A percentile compares a stretch with the other conserved stretches of the same genome.
phyloP scores from a whole-genome alignment of 306 rosid genomes.

The Pyrus bretschneideri region DNA sequence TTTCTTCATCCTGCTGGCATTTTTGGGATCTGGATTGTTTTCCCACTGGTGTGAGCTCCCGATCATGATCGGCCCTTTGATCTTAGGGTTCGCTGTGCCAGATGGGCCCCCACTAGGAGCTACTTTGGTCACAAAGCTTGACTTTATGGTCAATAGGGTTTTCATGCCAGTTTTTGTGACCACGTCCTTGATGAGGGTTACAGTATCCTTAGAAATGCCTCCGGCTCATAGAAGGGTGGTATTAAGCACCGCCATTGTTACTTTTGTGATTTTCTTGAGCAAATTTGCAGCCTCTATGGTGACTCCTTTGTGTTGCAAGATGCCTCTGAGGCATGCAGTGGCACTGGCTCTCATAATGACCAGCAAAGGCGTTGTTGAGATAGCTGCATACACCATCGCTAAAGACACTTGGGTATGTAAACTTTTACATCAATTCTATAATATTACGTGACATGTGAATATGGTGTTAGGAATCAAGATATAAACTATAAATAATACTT shows the following conservation, averaged over 20 bases:
- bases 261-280: neutral
- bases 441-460: neutral
- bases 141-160: constrained; percentile 31
- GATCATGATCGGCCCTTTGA: constrained; percentile 39
- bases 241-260: constrained; percentile 4
- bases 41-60: constrained; percentile 21
- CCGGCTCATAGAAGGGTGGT: neutral
- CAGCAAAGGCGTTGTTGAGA: constrained; percentile 56
- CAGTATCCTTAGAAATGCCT: constrained; percentile 8
- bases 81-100: constrained; percentile 59
- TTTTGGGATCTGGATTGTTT: constrained; percentile 16
- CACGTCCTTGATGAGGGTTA: constrained; percentile 37
- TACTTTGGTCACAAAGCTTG: constrained; percentile 45
- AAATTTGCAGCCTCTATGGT: constrained; percentile 31
- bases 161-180: constrained; percentile 56
- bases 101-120: constrained; percentile 72
- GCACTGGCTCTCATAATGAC: constrained; percentile 43
- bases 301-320: constrained; percentile 18
- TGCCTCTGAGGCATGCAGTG: constrained; percentile 39
- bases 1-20: constrained; percentile 19
- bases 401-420: constrained; percentile 31
- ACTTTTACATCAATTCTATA: neutral
- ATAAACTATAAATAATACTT: too few species aligned
- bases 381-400: constrained; percentile 26
- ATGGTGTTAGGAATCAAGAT: too few species aligned